Percentiles rank a stretch among this genome's conserved stretches.
Conservation (phyloP, 305 asterid genomes). For the Rubia peregrina region DNA sequence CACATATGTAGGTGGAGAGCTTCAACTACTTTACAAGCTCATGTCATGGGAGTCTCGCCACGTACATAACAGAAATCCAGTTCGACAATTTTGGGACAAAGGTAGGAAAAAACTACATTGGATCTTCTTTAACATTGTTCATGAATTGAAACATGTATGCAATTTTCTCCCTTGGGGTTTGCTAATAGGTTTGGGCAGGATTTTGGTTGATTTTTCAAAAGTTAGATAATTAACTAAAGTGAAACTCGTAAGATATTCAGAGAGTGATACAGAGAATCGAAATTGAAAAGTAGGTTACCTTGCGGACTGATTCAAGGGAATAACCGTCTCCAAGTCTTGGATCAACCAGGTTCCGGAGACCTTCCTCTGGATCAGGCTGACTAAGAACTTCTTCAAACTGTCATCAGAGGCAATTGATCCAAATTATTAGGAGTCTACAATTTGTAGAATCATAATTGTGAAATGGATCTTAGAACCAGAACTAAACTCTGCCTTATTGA, state of each 20-base stretch:
- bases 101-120: neutral
- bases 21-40: neutral
- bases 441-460: neutral
- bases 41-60: neutral
- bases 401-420: constrained; percentile 1
- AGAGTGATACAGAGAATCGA: neutral
- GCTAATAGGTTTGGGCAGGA: neutral
- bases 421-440: neutral
- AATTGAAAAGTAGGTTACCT: constrained; percentile 32
- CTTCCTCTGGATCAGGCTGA: constrained; percentile 45
- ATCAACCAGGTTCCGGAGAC: constrained; percentile 50
- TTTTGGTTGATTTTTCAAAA: neutral
- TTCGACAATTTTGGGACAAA: neutral
- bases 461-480: neutral
- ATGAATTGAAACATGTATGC: too few species aligned
- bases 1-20: neutral
- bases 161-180: too few species aligned
- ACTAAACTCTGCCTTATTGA: neutral
- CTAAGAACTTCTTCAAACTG: constrained; percentile 84
- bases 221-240: neutral
- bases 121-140: too few species aligned
- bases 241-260: neutral
- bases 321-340: constrained; percentile 70
- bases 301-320: constrained; percentile 61
- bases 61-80: neutral